Percentiles rank a stretch among this genome's conserved stretches.
These are phyloP conservation scores for Curvularia sp. DNA, from an alignment of 2,329 filamentous ascomycete genomes.

Conservation along the genomic window DNA sequence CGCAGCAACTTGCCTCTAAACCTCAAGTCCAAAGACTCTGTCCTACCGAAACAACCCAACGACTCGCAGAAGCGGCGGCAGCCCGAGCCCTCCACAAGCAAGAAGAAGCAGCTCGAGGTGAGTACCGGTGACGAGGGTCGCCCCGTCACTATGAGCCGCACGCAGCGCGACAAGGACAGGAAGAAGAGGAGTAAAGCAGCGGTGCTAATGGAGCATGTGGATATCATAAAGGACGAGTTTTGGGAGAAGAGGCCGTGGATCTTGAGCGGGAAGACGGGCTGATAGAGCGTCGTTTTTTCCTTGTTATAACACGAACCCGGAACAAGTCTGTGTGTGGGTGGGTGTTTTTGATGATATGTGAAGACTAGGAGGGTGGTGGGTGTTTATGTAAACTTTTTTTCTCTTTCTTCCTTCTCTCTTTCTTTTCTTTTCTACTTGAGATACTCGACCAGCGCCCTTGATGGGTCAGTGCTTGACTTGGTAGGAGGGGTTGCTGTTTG, in stretches of 20 bases:
- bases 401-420: neutral
- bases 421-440: too few relatives aligned
- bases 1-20: neutral
- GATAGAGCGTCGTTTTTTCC: too few relatives aligned
- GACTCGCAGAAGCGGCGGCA: neutral
- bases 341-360: too few relatives aligned
- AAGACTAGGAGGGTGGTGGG: too few relatives aligned
- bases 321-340: too few relatives aligned
- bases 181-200: slow-evolving; percentile 82
- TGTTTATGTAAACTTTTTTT: too few relatives aligned
- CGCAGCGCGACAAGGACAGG: slow-evolving; percentile 81
- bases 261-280: slow-evolving; percentile 48
- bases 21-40: neutral
- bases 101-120: neutral
- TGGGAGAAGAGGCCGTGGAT: slow-evolving; percentile 87
- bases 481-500: too few relatives aligned
- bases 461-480: too few relatives aligned
- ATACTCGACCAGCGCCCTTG: too few relatives aligned
- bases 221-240: slow-evolving; percentile 95
- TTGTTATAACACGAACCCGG: too few relatives aligned
- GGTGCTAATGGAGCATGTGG: slow-evolving; percentile 82
- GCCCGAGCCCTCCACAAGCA: neutral
- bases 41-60: neutral
- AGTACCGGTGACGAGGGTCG: slow-evolving; percentile 47
- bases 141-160: slow-evolving; percentile 68